phyloP scores from a whole-genome alignment of 2,329 filamentous ascomycete genomes.

The Penicillium sp. region DNA sequence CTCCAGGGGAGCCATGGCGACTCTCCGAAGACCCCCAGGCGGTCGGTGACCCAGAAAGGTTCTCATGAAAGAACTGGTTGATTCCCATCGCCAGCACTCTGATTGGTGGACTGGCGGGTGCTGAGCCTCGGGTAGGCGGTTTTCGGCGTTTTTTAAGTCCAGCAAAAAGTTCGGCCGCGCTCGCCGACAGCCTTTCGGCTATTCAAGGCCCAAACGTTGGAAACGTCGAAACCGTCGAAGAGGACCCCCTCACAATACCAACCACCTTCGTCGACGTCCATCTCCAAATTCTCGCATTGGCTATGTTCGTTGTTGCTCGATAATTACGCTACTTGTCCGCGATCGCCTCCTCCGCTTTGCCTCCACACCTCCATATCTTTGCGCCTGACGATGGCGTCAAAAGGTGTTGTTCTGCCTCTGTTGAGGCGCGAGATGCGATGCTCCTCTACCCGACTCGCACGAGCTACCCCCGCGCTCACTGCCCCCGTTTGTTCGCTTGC shows the following conservation, averaged over 20 bases:
- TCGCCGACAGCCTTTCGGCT: conserved; percentile 31
- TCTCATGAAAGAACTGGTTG: conserved; percentile 10
- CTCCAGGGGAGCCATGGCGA: conserved; percentile 1
- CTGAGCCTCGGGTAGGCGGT: conserved; percentile 31
- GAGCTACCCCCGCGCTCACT: conserved; percentile 30
- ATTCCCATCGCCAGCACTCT: conserved; percentile 32
- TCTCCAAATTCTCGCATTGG: not conserved
- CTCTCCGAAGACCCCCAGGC: conserved; percentile 3
- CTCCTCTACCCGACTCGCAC: conserved; percentile 34
- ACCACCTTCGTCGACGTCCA: not conserved
- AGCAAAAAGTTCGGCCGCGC: conserved; percentile 9
- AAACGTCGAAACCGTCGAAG: not conserved
- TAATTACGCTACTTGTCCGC: conserved; percentile 11
- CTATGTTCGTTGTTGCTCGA: conserved; percentile 21
- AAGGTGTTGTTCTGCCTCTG: conserved; percentile 45
- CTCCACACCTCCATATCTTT: not conserved
- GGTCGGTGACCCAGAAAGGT: conserved; percentile 17
- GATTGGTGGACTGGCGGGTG: conserved; percentile 30
- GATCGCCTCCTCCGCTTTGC: not conserved
- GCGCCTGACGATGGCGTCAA: conserved; percentile 45
- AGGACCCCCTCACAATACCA: not conserved
- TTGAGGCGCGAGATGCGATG: conserved; percentile 45
- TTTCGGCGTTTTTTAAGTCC: conserved; percentile 29
- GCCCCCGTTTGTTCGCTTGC: conserved; percentile 26
- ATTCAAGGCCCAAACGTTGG: conserved; percentile 22